A percentile compares a stretch with the other conserved stretches of the same genome.
phyloP scores from a whole-genome alignment of 345 rosid genomes.

The Hypericum perforatum region DNA sequence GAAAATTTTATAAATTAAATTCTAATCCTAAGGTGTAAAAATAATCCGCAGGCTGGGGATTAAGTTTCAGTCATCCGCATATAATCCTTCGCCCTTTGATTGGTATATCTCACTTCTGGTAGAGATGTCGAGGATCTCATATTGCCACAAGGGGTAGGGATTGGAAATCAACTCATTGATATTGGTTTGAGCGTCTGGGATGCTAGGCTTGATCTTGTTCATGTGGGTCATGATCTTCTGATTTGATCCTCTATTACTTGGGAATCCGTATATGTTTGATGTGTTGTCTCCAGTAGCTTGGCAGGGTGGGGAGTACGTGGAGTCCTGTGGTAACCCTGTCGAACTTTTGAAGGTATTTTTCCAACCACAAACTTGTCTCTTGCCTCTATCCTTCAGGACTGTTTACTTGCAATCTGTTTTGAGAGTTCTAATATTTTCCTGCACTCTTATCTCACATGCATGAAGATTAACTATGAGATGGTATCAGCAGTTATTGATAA shows the following conservation, averaged over 20 bases:
- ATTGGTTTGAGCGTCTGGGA: no score
- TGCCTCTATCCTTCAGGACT: slow-evolving; percentile 55
- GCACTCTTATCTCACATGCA: slow-evolving; percentile 28
- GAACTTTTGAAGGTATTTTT: no score
- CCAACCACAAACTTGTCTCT: background rate
- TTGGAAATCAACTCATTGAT: slow-evolving; percentile 99
- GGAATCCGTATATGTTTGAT: slow-evolving; percentile 62
- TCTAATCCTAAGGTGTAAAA: no score
- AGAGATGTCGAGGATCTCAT: slow-evolving; percentile 76
- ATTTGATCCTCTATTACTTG: no score
- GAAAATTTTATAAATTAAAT: no score
- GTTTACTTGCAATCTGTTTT: slow-evolving; percentile 63
- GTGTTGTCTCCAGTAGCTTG: slow-evolving; percentile 89
- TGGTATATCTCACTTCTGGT: slow-evolving; percentile 77
- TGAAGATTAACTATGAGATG: slow-evolving; percentile 15
- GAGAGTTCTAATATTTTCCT: no score
- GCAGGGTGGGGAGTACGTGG: slow-evolving; percentile 80
- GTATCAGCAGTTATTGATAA: slow-evolving; percentile 19
- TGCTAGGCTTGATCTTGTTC: no score
- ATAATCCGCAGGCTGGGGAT: no score
- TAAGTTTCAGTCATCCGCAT: no score
- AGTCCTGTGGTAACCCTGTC: slow-evolving; percentile 35
- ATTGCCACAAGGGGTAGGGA: slow-evolving; percentile 73
- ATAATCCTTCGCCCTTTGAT: no score
- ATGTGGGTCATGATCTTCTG: no score